Percentiles rank a stretch among this genome's conserved stretches.
Conservation (phyloP, 2,329 filamentous ascomycete species). For the Pseudogymnoascus sp. region DNA sequence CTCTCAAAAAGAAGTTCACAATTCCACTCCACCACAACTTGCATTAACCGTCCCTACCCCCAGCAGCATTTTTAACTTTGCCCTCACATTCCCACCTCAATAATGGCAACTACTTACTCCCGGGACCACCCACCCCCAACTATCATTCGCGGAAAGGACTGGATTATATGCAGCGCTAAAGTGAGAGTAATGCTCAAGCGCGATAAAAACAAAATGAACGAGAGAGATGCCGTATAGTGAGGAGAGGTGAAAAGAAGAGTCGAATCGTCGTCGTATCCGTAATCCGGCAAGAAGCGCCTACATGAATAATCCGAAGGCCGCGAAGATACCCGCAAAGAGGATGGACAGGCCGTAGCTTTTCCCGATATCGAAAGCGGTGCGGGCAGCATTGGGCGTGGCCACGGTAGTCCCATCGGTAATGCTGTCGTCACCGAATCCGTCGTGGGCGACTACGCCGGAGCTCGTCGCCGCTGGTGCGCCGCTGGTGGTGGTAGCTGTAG, state of each 20-base stretch:
- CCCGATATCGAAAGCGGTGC: slow-evolving; percentile 40
- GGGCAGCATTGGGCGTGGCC: slow-evolving; percentile 23
- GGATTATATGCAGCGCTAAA: slow-evolving; percentile 1
- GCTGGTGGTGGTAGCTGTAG: slow-evolving; percentile 39
- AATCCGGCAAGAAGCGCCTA: slow-evolving; percentile 23
- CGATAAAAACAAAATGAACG: background rate
- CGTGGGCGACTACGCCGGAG: slow-evolving; percentile 31
- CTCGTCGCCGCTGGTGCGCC: slow-evolving; percentile 33
- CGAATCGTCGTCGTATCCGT: background rate
- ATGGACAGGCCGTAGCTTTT: slow-evolving; percentile 48
- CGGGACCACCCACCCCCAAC: background rate
- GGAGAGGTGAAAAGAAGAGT: background rate
- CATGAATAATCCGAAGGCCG: slow-evolving; percentile 47
- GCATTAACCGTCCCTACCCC: background rate
- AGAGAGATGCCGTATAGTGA: background rate
- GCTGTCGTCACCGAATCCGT: slow-evolving; percentile 32
- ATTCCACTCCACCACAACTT: background rate
- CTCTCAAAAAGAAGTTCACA: background rate
- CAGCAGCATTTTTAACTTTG: background rate
- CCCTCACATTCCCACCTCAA: background rate
- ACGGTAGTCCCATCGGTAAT: slow-evolving; percentile 9
- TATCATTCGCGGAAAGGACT: slow-evolving; percentile 1
- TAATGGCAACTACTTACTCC: background rate
- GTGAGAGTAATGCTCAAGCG: slow-evolving; percentile 2
- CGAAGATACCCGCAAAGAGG: slow-evolving; percentile 46